Base-by-base conservation (phyloP, 352 stramenopile species). In the Globisporangium spinosum region DNA sequence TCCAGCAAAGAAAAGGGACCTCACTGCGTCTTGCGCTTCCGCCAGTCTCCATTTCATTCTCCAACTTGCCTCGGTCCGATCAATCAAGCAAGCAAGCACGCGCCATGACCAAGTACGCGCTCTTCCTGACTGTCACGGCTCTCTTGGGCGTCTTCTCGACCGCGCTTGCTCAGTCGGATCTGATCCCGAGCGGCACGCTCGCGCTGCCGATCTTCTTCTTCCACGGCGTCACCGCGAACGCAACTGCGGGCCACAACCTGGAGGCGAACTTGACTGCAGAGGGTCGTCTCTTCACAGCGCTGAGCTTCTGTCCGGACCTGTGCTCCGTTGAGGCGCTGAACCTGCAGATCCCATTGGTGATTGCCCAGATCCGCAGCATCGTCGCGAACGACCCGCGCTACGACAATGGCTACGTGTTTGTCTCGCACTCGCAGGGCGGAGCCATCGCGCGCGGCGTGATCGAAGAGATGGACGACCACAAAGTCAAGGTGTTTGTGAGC, bases 401-500 rank as follows among this genome's bases (percentile, higher is more conserved):
- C 20, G 55, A 55, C 12, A 51, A 75, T 10, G 79, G 77, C 35
- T 88, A 87, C 70, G 67, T 83, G 10, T 77, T 89, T 47, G 73
- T 89, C 15, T 75, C 58, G 0, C 75, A 87, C 53, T 89, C 79
- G 3, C 76, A 87, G 61, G 81, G 81, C 32, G 75, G 62, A 1
- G 55, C 78, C n/a, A 66, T 88, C 17, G 75, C 77, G 45, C 72
- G 78, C 2, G 70, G 65, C 0, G 79, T 89, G 32, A 70, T 84
- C 27, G 76, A 89, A 67, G 58, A 82, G 47, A 85, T 83, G 81
- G 76, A 89, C 43, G 76, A 85, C 64, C 79, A 89, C 72, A 80
- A 79, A 0, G 75, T 76, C 7, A 69, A 86, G 38, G 75, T 69
- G 9, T 77, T 85, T 53, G 72, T 89, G 53, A 81, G 68, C 27